phyloP scores from a whole-genome alignment of 164 flowering plant genomes.

The Vitis labrusca region DNA sequence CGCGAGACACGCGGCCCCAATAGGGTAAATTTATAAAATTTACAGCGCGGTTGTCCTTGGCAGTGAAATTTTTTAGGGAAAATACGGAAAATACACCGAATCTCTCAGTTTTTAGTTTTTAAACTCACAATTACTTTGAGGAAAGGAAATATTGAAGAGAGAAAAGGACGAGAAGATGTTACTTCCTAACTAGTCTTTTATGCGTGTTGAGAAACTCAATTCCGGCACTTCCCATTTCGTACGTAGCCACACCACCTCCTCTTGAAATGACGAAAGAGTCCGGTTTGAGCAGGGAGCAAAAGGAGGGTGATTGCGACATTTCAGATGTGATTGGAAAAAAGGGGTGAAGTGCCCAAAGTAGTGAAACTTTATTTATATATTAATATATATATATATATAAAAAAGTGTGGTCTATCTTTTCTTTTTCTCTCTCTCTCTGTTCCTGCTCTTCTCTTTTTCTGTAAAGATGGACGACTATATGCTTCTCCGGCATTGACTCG shows the following conservation, averaged over 20 bases:
- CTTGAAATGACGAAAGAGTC: not conserved
- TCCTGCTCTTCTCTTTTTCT: not conserved
- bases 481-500: slow-evolving; percentile 29
- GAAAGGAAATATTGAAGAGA: not conserved
- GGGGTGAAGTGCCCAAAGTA: slow-evolving; percentile 7
- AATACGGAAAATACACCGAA: not conserved
- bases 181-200: too few species aligned
- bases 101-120: not conserved
- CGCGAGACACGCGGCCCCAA: too few species aligned
- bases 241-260: too few species aligned
- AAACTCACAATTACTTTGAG: not conserved
- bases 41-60: too few species aligned
- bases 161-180: too few species aligned
- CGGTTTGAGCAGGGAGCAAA: not conserved
- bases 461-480: slow-evolving; percentile 13
- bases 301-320: too few species aligned
- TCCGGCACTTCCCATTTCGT: too few species aligned
- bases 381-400: too few species aligned
- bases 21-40: too few species aligned
- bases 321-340: too few species aligned
- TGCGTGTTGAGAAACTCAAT: too few species aligned
- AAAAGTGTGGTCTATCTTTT: slow-evolving; percentile 1
- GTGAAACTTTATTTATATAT: not conserved
- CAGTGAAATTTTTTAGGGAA: too few species aligned
- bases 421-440: slow-evolving; percentile 17